Conservation (phyloP, 192 early-diverging fungal genomes). For the Umbelopsis sp. region DNA sequence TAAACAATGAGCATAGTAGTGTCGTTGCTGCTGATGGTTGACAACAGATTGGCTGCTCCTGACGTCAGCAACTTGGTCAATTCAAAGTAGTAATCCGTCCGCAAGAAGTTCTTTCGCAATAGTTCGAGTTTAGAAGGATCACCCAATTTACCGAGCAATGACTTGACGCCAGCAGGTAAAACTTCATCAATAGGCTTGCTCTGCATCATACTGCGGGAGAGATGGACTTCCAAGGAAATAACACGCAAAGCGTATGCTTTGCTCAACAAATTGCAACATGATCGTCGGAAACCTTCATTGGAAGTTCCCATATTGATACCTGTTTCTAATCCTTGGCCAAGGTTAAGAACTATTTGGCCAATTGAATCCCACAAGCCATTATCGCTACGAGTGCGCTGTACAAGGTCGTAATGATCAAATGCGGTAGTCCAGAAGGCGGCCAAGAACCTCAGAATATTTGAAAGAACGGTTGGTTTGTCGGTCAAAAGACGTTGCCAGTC, state of each 20-base stretch:
- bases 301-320: background rate
- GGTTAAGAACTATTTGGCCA: slow-evolving; percentile 35
- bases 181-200: background rate
- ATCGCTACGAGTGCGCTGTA: slow-evolving; percentile 43
- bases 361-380: slow-evolving; percentile 49
- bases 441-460: slow-evolving; percentile 50
- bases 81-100: slow-evolving; percentile 3
- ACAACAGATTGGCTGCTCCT: slow-evolving; percentile 1
- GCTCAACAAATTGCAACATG: slow-evolving; percentile 29
- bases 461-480: slow-evolving; percentile 42
- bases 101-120: slow-evolving; percentile 15
- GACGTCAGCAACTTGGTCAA: background rate
- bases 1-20: slow-evolving; percentile 6
- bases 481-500: slow-evolving; percentile 33
- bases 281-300: slow-evolving; percentile 16
- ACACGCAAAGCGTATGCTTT: slow-evolving; percentile 29
- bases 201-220: slow-evolving; percentile 14
- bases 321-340: background rate
- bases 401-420: slow-evolving; percentile 40
- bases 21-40: slow-evolving; percentile 13
- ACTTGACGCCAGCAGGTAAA: slow-evolving; percentile 30
- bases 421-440: slow-evolving; percentile 51
- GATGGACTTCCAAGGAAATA: slow-evolving; percentile 29
- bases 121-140: slow-evolving; percentile 16
- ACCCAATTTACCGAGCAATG: slow-evolving; percentile 26